Percentiles rank a stretch among this genome's conserved stretches.
These are phyloP conservation scores for Cladorrhinum sp. DNA, from an alignment of 2,329 filamentous ascomycete species.

Conservation along the genomic window DNA sequence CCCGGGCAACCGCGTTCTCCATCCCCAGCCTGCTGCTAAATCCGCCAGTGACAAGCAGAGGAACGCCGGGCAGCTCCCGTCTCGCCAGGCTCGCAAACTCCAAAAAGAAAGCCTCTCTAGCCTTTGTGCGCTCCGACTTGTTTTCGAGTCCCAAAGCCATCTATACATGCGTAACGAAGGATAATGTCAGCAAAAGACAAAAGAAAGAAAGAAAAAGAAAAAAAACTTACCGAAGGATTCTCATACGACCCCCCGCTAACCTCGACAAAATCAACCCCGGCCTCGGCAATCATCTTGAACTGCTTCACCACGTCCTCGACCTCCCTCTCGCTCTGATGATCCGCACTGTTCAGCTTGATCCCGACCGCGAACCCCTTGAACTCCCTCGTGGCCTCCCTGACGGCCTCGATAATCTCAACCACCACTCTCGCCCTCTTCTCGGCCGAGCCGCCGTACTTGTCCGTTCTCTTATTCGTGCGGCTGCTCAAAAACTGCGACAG, in stretches of 20 bases:
- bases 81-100: slow-evolving; percentile 58
- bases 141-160: slow-evolving; percentile 35
- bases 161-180: too few relatives aligned
- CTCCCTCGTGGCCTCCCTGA: slow-evolving; percentile 37
- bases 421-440: slow-evolving; percentile 48
- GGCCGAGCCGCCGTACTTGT: slow-evolving; percentile 53
- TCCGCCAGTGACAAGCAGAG: slow-evolving; percentile 60
- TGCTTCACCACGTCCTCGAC: slow-evolving; percentile 57
- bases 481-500: slow-evolving; percentile 53
- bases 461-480: slow-evolving; percentile 49
- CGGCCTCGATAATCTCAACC: slow-evolving; percentile 46
- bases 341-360: slow-evolving; percentile 56
- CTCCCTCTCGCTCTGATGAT: slow-evolving; percentile 44
- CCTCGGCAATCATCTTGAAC: slow-evolving; percentile 45
- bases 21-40: slow-evolving; percentile 51
- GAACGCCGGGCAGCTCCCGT: slow-evolving; percentile 40
- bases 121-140: slow-evolving; percentile 43
- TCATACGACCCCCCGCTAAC: slow-evolving; percentile 63
- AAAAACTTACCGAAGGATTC: slow-evolving; percentile 41
- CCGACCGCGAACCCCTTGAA: slow-evolving; percentile 47
- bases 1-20: slow-evolving; percentile 38
- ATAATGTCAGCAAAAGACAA: slow-evolving; percentile 8
- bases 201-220: neutral
- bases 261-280: slow-evolving; percentile 64
- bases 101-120: slow-evolving; percentile 66